Evolutionary conservation across 345 rosid species (phyloP).

Genomic region (Salix koriyanagi): DNA sequence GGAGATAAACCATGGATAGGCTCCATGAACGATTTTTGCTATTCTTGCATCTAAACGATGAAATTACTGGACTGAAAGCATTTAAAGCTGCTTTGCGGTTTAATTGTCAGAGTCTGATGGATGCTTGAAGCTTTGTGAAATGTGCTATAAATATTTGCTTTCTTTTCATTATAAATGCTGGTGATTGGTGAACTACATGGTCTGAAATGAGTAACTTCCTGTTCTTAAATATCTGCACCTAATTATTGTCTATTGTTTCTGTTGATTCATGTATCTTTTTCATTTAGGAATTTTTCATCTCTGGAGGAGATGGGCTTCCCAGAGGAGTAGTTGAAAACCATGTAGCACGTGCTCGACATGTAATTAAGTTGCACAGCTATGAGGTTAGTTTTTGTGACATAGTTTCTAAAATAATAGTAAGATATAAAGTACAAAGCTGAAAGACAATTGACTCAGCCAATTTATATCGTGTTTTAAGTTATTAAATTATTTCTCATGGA

Average conservation of each 20-base stretch:
- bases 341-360: constrained; percentile 72
- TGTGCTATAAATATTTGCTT: neutral
- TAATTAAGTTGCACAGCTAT: constrained; percentile 67
- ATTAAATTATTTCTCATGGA: too few species aligned
- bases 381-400: constrained; percentile 52
- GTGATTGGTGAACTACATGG: too few species aligned
- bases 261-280: neutral
- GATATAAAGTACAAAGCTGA: neutral
- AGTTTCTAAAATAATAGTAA: neutral
- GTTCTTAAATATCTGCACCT: neutral
- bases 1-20: neutral
- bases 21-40: neutral
- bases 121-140: neutral
- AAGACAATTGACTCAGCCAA: too few species aligned
- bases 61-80: neutral
- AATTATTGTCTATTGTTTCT: neutral
- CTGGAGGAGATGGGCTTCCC: constrained; percentile 97
- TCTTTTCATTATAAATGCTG: neutral
- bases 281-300: constrained; percentile 82
- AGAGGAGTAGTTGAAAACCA: constrained; percentile 96
- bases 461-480: too few species aligned
- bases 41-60: neutral
- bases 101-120: neutral
- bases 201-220: neutral
- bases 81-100: neutral